phyloP scores from a whole-genome alignment of 2,329 filamentous ascomycete genomes.

The Fusarium ambrosium region DNA sequence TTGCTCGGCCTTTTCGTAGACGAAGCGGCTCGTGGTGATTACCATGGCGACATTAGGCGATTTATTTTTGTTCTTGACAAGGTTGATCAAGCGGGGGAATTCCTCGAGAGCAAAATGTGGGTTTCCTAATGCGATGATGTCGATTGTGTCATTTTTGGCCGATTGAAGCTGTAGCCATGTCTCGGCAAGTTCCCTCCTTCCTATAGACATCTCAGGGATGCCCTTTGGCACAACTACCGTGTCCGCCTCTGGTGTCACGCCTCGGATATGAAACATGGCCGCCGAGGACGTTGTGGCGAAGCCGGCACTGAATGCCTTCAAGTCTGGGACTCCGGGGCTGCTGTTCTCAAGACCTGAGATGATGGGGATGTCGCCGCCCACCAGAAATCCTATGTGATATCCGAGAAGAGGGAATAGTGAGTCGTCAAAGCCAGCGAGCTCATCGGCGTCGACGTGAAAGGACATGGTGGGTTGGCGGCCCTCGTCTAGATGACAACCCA shows the following conservation, averaged over 20 bases:
- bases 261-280: background rate
- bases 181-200: background rate
- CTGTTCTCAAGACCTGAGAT: background rate
- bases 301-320: background rate
- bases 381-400: background rate
- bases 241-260: background rate
- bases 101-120: background rate
- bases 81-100: background rate
- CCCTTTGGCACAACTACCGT: rapidly evolving
- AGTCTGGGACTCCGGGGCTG: background rate
- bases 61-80: background rate
- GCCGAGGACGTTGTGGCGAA: background rate
- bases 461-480: background rate
- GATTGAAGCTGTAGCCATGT: background rate
- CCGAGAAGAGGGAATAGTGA: background rate
- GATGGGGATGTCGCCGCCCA: background rate
- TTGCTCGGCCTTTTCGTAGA: background rate
- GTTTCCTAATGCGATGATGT: background rate
- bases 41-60: background rate
- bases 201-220: background rate
- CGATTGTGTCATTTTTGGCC: background rate
- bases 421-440: background rate
- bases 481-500: background rate
- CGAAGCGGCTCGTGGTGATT: background rate
- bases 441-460: background rate